phyloP scores from a whole-genome alignment of 2,329 filamentous ascomycete species.

The Clathrospora elynae region DNA sequence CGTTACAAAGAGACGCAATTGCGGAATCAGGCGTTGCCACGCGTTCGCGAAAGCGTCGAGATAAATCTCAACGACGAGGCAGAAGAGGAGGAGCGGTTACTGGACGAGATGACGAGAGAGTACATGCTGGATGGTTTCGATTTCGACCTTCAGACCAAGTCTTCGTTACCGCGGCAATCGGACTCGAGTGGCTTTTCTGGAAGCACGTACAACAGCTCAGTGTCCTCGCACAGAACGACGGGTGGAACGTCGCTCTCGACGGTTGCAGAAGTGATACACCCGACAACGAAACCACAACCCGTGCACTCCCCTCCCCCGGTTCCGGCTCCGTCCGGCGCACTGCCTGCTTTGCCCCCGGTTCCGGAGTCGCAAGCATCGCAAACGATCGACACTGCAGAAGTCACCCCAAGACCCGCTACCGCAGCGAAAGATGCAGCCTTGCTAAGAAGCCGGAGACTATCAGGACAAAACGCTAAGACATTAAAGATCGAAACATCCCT shows the following conservation, averaged over 20 bases:
- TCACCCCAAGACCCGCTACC: slow-evolving; percentile 34
- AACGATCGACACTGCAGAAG: slow-evolving; percentile 32
- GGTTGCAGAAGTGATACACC: slow-evolving; percentile 66
- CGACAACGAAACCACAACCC: slow-evolving; percentile 43
- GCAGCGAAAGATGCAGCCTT: slow-evolving; percentile 45
- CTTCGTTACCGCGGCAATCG: slow-evolving; percentile 74
- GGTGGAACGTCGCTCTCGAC: slow-evolving; percentile 72
- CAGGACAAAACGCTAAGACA: slow-evolving; percentile 78
- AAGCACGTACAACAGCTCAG: slow-evolving; percentile 80
- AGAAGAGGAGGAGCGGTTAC: slow-evolving; percentile 57
- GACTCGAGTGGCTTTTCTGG: slow-evolving; percentile 80
- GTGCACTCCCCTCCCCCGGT: slow-evolving; percentile 38
- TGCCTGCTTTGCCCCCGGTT: slow-evolving; percentile 38
- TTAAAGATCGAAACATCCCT: slow-evolving; percentile 82
- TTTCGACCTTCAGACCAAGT: slow-evolving; percentile 71
- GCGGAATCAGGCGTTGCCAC: slow-evolving; percentile 55
- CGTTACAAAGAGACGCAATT: slow-evolving; percentile 57
- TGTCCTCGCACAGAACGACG: slow-evolving; percentile 72
- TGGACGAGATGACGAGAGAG: slow-evolving; percentile 87
- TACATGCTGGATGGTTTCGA: slow-evolving; percentile 84
- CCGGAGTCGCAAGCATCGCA: slow-evolving; percentile 37
- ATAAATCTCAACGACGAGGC: slow-evolving; percentile 47
- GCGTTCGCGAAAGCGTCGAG: slow-evolving; percentile 47
- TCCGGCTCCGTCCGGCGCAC: slow-evolving; percentile 38
- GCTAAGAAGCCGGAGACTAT: slow-evolving; percentile 77